A percentile compares a stretch with the other conserved stretches of the same genome.
Evolutionary conservation across 2,329 filamentous ascomycete genomes (phyloP).

Genomic region (Colletotrichum shisoi): DNA sequence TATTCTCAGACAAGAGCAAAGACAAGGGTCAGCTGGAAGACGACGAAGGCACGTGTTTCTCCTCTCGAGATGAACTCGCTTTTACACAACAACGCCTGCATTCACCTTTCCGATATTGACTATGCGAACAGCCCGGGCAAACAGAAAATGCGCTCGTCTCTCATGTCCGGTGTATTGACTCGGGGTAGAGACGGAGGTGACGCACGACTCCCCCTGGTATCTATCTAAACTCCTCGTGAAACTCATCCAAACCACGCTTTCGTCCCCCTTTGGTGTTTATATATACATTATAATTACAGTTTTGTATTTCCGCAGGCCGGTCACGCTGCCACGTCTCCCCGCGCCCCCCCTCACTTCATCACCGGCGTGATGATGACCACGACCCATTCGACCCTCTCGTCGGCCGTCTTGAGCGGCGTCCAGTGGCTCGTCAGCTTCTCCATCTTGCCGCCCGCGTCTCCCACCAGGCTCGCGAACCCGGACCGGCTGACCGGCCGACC

Average conservation of each 20-base stretch:
- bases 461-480: conserved; percentile 34
- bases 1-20: too few relatives aligned
- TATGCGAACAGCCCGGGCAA: too few relatives aligned
- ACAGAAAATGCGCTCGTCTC: too few relatives aligned
- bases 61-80: too few relatives aligned
- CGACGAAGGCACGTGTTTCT: too few relatives aligned
- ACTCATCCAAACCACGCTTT: neutral
- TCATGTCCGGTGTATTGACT: neutral
- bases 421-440: conserved; percentile 38
- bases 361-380: conserved; percentile 37
- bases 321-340: fast-evolving
- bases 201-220: neutral
- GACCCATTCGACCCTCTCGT: conserved; percentile 37
- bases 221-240: neutral
- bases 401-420: conserved; percentile 39
- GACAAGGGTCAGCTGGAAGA: too few relatives aligned
- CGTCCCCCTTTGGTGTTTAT: neutral
- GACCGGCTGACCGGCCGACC: conserved; percentile 29
- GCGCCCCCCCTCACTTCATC: conserved; percentile 5
- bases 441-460: conserved; percentile 25
- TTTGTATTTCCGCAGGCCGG: neutral
- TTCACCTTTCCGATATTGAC: too few relatives aligned
- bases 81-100: too few relatives aligned
- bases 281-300: conserved; percentile 29
- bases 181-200: neutral